Percentiles rank a stretch among this genome's conserved stretches.
These are phyloP conservation scores for Paragyromitra xinjiangensis DNA, from an alignment of 495 filamentous ascomycete genomes.

Conservation along the genomic window DNA sequence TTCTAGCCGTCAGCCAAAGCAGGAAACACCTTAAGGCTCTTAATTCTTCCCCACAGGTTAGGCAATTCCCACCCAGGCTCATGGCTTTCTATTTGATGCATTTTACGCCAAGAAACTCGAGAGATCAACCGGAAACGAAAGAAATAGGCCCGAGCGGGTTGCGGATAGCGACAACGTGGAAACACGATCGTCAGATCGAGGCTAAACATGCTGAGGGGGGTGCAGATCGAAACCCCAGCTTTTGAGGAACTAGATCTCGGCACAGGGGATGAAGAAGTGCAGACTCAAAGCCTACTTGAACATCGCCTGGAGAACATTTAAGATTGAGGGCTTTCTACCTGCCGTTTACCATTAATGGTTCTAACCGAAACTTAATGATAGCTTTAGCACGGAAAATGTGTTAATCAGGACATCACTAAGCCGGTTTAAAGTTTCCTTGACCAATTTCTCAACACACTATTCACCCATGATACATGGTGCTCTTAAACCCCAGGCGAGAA, in stretches of 20 bases:
- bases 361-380: neutral
- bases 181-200: conserved; percentile 12
- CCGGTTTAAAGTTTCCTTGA: neutral
- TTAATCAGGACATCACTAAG: neutral
- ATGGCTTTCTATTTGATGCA: neutral
- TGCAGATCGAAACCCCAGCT: neutral
- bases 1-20: too few species aligned
- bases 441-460: neutral
- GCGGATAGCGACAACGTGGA: conserved; percentile 7
- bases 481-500: neutral
- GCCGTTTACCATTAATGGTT: too few species aligned
- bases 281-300: too few species aligned
- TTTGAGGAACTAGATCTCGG: conserved; percentile 2
- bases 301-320: too few species aligned
- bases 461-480: neutral
- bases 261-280: too few species aligned
- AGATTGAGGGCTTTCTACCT: too few species aligned
- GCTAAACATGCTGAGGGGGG: neutral
- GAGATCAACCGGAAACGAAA: conserved; percentile 1
- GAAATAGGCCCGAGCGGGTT: neutral
- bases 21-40: too few species aligned
- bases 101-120: conserved; percentile 13
- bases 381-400: neutral
- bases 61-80: neutral
- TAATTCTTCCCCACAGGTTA: neutral